Conservation (phyloP, 495 filamentous ascomycete species). For the Penicillium ochrochloron region DNA sequence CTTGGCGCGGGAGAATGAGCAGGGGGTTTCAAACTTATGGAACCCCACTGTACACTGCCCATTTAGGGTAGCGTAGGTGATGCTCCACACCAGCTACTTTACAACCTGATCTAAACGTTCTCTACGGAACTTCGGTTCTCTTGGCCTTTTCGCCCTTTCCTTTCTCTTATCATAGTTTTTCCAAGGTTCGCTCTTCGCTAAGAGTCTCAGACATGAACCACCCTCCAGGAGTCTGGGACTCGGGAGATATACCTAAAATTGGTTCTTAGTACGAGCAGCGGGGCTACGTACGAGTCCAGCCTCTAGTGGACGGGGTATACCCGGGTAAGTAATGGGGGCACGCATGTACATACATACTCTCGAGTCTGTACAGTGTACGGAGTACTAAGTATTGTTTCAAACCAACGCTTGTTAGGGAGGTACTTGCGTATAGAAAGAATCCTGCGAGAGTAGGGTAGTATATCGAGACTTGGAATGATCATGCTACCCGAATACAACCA, state of each 20-base stretch:
- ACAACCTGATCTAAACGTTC: constrained; percentile 9
- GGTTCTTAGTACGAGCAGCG: constrained; percentile 2
- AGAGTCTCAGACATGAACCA: background rate
- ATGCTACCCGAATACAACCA: background rate
- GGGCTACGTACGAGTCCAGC: background rate
- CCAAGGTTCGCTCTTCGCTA: constrained; percentile 18
- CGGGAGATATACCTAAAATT: background rate
- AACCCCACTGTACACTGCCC: no score
- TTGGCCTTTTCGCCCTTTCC: constrained; percentile 13
- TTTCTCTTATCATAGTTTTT: constrained; percentile 5
- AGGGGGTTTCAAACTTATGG: no score
- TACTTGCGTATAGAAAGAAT: no score
- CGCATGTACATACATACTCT: no score
- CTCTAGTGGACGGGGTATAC: background rate
- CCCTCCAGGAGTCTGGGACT: background rate
- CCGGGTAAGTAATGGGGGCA: background rate
- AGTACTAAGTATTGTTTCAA: no score
- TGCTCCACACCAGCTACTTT: constrained; percentile 29
- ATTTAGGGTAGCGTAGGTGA: background rate
- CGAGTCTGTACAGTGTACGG: background rate
- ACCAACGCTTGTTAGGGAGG: no score
- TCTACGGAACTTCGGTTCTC: background rate
- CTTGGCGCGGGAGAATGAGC: no score
- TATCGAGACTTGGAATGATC: background rate
- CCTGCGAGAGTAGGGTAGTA: no score